Evolutionary conservation across 495 filamentous ascomycete species (phyloP).

Genomic region (Neurospora sp.): DNA sequence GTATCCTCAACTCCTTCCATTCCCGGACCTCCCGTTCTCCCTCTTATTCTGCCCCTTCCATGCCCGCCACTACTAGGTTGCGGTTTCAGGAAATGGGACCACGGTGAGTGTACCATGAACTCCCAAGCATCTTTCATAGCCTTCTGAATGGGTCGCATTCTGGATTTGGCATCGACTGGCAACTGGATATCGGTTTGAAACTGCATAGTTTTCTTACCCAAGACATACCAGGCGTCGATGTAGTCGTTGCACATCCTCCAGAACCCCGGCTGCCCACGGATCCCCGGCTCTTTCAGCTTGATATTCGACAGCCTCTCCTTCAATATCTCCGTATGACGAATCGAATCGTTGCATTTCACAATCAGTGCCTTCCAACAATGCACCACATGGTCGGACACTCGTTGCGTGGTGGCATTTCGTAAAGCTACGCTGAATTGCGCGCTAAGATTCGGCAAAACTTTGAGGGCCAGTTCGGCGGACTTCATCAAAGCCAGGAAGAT

Average conservation of each 20-base stretch:
- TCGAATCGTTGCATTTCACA: constrained; percentile 51
- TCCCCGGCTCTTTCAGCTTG: constrained; percentile 71
- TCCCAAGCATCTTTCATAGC: constrained; percentile 64
- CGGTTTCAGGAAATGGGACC: constrained; percentile 44
- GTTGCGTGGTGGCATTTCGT: constrained; percentile 30
- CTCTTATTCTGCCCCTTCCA: not conserved
- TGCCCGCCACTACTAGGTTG: not conserved
- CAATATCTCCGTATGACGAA: constrained; percentile 58
- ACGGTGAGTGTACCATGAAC: constrained; percentile 67
- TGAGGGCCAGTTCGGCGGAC: constrained; percentile 56
- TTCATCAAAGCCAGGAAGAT: constrained; percentile 64
- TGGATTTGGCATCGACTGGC: constrained; percentile 53
- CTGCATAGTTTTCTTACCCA: constrained; percentile 62
- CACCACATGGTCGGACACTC: constrained; percentile 40
- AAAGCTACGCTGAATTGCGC: constrained; percentile 47
- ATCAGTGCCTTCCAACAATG: constrained; percentile 62
- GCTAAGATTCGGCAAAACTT: constrained; percentile 54
- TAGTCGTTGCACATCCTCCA: constrained; percentile 75
- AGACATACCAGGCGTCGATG: constrained; percentile 63
- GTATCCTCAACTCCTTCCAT: constrained; percentile 8
- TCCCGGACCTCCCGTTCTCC: not conserved
- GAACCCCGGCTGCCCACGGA: constrained; percentile 66
- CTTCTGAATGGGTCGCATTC: constrained; percentile 67
- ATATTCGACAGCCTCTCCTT: constrained; percentile 62
- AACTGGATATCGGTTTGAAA: constrained; percentile 50